Evolutionary conservation across 331 rosid species (phyloP), one percentile per base, ranked within the genome.

Genomic region (Acacia concinna): DNA sequence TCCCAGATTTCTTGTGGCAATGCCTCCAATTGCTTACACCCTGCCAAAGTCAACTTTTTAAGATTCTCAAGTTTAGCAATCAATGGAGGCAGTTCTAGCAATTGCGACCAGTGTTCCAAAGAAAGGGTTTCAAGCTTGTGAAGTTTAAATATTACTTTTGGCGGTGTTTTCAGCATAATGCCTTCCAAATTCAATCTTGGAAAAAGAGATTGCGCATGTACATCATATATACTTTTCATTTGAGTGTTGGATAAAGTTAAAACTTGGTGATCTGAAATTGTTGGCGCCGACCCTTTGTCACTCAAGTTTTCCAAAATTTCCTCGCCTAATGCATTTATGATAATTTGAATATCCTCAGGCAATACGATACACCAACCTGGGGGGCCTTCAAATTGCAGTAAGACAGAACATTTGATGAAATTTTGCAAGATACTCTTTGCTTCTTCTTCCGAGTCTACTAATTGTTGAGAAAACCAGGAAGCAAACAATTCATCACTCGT

Each of bases 1-100:
- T 41, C 8, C n/a, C 12, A 44, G 31, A 78, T 11, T 7, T 14
- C 25, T 34, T 17, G 35, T 0, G 78, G 27, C 7, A 84, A 74
- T 40, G 64, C 30, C 56, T 32, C 2, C 59, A 84, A 75, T 30
- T 14, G 47, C 43, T 51, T 34, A 63, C 87, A 84, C 2, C 78
- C 57, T 47, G 12, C 37, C 10, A 52, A n/a, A 0, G 1, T n/a
- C 60, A 52, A 21, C 8, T 7, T 2, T n/a, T 52, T n/a, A 52
- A 52, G 60, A 2, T n/a, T 52, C 13, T n/a, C 28, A 52, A 52
- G 60, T 20, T 52, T 2, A 8, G 28, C 4, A 20, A n/a, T 52
- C 60, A 1, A 28, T n/a, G 14, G 60, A 7, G 60, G 60, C 28
- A 52, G 28, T 21, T 52, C 28, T 4, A 1, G 12, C 28, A 52